Evolutionary conservation across 129 eudicot genomes (phyloP).

Genomic region (Flaveria trinervia): DNA sequence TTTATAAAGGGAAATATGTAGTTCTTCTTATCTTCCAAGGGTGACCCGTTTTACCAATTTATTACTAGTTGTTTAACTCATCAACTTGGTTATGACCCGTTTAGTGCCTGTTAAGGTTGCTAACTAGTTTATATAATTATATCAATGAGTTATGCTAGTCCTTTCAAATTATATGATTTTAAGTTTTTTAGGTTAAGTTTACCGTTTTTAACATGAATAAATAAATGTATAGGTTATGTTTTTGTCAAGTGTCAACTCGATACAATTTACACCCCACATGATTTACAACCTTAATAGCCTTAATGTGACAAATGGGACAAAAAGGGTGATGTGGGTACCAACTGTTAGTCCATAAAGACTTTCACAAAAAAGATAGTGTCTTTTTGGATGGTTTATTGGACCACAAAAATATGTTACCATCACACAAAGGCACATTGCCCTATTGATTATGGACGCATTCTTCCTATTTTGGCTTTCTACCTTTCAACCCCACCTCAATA

Average conservation of each 20-base stretch:
- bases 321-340: constrained; percentile 36
- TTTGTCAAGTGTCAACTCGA: no score
- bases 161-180: background rate
- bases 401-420: constrained; percentile 41
- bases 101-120: background rate
- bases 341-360: constrained; percentile 29
- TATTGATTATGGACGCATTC: constrained; percentile 52
- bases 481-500: constrained; percentile 36
- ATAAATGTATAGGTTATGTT: no score
- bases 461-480: constrained; percentile 34
- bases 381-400: constrained; percentile 44
- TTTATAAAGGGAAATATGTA: no score
- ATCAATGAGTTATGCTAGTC: background rate
- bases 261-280: no score
- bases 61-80: no score
- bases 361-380: constrained; percentile 38
- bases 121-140: background rate
- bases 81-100: background rate
- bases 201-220: background rate
- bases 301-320: constrained; percentile 8
- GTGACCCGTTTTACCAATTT: no score
- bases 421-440: constrained; percentile 31
- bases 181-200: background rate
- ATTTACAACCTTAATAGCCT: background rate
- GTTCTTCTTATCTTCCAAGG: no score